Percentiles rank a stretch among this genome's conserved stretches.
Conservation (phyloP, 176 grass and related monocot genomes). For the Oryza nivara region DNA sequence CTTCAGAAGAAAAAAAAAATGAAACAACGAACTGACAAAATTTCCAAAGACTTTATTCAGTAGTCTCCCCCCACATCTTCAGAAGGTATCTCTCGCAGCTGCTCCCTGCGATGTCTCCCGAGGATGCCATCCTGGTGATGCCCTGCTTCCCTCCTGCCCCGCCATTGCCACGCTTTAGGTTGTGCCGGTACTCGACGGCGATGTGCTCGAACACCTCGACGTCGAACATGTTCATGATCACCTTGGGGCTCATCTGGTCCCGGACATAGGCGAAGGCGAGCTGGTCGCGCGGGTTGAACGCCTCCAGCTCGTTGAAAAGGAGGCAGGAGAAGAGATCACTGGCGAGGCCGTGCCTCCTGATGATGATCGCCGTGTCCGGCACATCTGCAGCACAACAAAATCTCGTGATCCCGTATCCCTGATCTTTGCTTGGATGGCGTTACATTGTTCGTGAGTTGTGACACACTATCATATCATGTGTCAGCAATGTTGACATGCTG, state of each 20-base stretch:
- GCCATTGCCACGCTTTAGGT: slow-evolving; percentile 51
- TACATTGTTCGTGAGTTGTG: not conserved
- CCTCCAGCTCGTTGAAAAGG: slow-evolving; percentile 92
- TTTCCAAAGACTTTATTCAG: slow-evolving; percentile 33
- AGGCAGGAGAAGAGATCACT: slow-evolving; percentile 90
- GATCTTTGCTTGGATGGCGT: not conserved
- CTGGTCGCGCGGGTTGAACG: slow-evolving; percentile 86
- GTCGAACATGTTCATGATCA: slow-evolving; percentile 90
- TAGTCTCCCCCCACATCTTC: slow-evolving; percentile 78
- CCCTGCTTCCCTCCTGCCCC: slow-evolving; percentile 19
- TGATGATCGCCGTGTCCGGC: slow-evolving; percentile 91
- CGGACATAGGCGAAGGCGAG: slow-evolving; percentile 82
- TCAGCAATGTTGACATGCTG: not conserved
- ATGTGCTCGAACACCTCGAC: slow-evolving; percentile 90
- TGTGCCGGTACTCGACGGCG: slow-evolving; percentile 84
- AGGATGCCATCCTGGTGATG: slow-evolving; percentile 50
- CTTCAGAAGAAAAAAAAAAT: slow-evolving; percentile 1
- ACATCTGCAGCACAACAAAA: slow-evolving; percentile 58
- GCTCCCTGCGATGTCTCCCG: slow-evolving; percentile 54
- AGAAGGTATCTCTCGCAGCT: slow-evolving; percentile 71
- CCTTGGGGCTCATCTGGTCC: slow-evolving; percentile 70
- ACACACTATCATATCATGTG: not conserved
- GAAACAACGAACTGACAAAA: not conserved
- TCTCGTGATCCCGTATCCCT: not conserved
- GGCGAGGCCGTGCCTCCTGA: slow-evolving; percentile 63